phyloP scores from a whole-genome alignment of 2,329 filamentous ascomycete species.

The Pseudogymnoascus sp. region DNA sequence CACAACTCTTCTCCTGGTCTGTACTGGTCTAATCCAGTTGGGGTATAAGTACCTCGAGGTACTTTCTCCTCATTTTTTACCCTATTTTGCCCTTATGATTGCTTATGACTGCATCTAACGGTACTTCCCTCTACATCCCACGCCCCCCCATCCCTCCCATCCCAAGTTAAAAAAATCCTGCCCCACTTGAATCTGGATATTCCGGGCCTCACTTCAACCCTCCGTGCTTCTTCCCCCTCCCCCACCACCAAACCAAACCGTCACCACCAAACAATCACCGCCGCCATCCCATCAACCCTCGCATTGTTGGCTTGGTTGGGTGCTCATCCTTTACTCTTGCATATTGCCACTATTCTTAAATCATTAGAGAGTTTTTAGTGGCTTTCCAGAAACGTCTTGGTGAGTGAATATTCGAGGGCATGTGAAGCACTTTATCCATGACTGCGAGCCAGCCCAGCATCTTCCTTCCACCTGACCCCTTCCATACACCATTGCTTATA shows the following conservation, averaged over 20 bases:
- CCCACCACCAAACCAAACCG: neutral
- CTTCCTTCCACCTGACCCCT: neutral
- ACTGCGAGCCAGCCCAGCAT: neutral
- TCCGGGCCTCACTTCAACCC: neutral
- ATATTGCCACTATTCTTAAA: neutral
- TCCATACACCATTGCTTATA: neutral
- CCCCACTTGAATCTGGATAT: conserved; percentile 4
- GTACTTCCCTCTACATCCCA: neutral
- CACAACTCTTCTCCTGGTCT: neutral
- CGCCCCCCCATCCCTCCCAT: neutral
- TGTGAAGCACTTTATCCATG: neutral
- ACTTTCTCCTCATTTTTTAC: neutral
- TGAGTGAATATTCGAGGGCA: neutral
- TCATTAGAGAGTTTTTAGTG: neutral
- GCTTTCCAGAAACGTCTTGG: neutral
- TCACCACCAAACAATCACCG: neutral
- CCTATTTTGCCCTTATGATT: neutral
- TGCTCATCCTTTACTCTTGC: neutral
- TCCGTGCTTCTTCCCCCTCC: neutral
- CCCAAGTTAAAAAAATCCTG: neutral
- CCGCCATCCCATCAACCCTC: neutral
- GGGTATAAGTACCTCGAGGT: neutral
- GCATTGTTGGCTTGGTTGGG: neutral
- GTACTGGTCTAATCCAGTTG: too few relatives aligned
- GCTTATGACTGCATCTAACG: neutral